Base-by-base conservation (phyloP, 805 yeast species). In the Candida rishiriensis region DNA sequence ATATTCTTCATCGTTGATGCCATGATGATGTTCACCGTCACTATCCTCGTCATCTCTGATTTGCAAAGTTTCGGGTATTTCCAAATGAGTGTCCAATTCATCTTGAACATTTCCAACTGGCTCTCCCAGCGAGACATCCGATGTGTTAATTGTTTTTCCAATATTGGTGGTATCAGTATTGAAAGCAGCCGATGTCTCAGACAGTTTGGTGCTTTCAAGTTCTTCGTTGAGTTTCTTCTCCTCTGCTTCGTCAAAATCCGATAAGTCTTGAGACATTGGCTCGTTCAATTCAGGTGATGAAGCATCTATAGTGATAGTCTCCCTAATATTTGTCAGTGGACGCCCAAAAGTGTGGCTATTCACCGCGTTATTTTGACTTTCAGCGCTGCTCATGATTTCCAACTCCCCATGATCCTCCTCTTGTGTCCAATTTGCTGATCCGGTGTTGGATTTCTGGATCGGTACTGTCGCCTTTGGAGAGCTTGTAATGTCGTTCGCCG, bases 261-360 rank as follows among this genome's bases (percentile, higher is more conserved):
- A 49, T 11, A 49, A 40, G 10, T 52, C 55, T 31, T 52, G 50
- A 8, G 55, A 52, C 39, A 44, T 30, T 4, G 53, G 53, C 39
- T 52, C 55, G 35, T 46, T 52, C 26, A 49, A 47, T 30, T 52
- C 50, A 15, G 47, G 50, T n/a, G 53, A 49, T 32, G 49, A 46
- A 10, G 11, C 17, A 29, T 26, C 39, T 17, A 16, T 35, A 6
- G 11, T 12, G 29, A 36, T 17, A 3, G 17, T 21, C 26, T 21
- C 26, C 26, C 7, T 21, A 7, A 4, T 4, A 5, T 21, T 7
- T 21, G 7, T 21, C 26, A 21, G 4, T 21, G 26, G 26, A 5
- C 26, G 26, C 3, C 21, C 39, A n/a, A 18, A 3, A 9, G 45
- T 51, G 11, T 42, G 51, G 16, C 50, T 51, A 2, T 49, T 38